These are phyloP conservation scores for Diaporthe sp. DNA, from an alignment of 2,329 filamentous ascomycete species.

Conservation along the genomic window DNA sequence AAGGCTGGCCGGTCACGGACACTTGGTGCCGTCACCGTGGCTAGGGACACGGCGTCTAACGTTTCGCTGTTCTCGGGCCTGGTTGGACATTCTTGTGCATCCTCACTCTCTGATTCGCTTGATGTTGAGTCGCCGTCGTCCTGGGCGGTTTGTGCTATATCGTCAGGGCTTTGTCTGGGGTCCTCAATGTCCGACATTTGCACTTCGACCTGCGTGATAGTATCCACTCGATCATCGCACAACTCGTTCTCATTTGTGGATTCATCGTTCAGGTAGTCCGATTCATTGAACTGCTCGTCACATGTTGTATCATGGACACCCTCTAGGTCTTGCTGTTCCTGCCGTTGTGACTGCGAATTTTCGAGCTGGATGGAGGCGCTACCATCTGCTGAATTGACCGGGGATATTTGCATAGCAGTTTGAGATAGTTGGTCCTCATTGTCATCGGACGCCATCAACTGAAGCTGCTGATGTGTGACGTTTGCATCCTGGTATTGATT, in stretches of 20 bases:
- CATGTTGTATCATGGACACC: neutral
- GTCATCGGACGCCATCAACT: constrained; percentile 1
- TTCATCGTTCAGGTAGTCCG: constrained; percentile 25
- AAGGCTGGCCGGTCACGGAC: neutral
- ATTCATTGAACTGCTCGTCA: constrained; percentile 26
- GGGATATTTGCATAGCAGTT: constrained; percentile 14
- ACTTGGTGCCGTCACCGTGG: neutral
- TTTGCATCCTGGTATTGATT: constrained; percentile 22
- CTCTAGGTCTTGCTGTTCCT: neutral
- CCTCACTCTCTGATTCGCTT: neutral
- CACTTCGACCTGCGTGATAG: neutral
- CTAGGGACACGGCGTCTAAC: neutral
- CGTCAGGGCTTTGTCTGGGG: neutral
- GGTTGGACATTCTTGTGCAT: neutral
- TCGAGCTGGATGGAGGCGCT: constrained; percentile 11
- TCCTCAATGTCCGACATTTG: neutral
- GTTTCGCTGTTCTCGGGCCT: neutral
- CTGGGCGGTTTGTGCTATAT: neutral
- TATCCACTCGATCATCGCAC: neutral
- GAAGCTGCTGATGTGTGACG: constrained; percentile 28
- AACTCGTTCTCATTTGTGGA: constrained; percentile 15
- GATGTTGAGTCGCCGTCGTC: neutral
- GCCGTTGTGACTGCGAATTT: neutral
- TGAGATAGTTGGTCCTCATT: neutral
- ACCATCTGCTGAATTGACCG: neutral